These are phyloP conservation scores for Kodamaea sp. DNA, from an alignment of 1,139 yeast species.

Conservation along the genomic window DNA sequence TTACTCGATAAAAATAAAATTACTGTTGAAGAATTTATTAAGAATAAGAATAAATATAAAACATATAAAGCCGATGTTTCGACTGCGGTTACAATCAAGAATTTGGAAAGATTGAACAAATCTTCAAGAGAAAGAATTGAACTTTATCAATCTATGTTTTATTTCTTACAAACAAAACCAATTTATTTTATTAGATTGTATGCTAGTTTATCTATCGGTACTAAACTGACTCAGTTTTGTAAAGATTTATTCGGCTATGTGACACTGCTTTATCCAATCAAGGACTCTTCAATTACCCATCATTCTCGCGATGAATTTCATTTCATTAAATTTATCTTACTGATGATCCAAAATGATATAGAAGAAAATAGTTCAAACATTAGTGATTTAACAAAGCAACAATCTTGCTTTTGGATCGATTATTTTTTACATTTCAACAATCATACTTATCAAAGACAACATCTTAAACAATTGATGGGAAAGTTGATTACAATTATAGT, in stretches of 20 bases:
- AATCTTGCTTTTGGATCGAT: constrained; percentile 43
- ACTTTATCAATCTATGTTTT: constrained; percentile 73
- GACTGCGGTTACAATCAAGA: constrained; percentile 17
- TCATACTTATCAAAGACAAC: constrained; percentile 56
- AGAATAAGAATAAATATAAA: constrained; percentile 46
- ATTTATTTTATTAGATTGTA: constrained; percentile 58
- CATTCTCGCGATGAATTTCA: constrained; percentile 73
- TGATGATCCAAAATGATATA: constrained; percentile 48
- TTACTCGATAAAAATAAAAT: constrained; percentile 75
- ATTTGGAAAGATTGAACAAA: constrained; percentile 32
- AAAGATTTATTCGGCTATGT: constrained; percentile 45
- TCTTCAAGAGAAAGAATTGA: constrained; percentile 47
- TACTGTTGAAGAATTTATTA: constrained; percentile 68
- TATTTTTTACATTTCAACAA: constrained; percentile 55
- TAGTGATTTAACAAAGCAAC: constrained; percentile 35
- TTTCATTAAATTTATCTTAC: constrained; percentile 56
- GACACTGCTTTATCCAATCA: constrained; percentile 46
- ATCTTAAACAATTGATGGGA: constrained; percentile 52
- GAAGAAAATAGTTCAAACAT: constrained; percentile 22
- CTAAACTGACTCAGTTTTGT: constrained; percentile 19
- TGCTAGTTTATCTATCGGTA: constrained; percentile 18
- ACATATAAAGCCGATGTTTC: constrained; percentile 17
- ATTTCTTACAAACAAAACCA: constrained; percentile 82
- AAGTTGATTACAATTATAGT: constrained; percentile 45
- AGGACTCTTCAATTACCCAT: constrained; percentile 25